Base-by-base conservation (phyloP, 352 stramenopile genomes). In the Globisporangium parvum region DNA sequence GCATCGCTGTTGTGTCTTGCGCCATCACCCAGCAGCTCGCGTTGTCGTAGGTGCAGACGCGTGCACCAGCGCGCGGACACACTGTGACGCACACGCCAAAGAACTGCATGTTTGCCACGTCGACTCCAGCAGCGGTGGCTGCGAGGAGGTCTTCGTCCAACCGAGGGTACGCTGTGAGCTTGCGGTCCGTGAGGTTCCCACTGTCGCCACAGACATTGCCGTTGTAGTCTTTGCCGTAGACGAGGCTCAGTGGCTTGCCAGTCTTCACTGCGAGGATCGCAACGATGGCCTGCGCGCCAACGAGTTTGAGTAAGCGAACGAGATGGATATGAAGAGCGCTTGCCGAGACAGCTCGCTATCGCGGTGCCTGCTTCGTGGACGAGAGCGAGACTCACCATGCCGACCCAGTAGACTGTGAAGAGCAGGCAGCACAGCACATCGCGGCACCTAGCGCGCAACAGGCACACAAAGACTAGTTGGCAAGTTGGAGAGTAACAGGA, bases 401-500 rank as follows among this genome's bases (percentile, higher is more conserved):
- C 81, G 26, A 92, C 44, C 85, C 85, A 94, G 66, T 90, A 94
- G 39, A 90, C 74, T n/a, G 91, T 42, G 57, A 96, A 96, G 21
- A 93, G 55, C 11, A 91, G 53, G 24, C 83, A 87, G 64, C 85
- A 96, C 6, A 93, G 56, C 10, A 83, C 70, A 53, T 96, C 87
- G 39, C 83, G 83, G 47, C 83, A 93, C 55, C 83, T 92, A 44
- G 26, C 6, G 26, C 26, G 26, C 26, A 31, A 6, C 26, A 12
- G 21, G 4, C 39, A 11, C 18, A 33, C 4, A 4, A 40, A 47
- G 33, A 28, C 39, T 40, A 17, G 28, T 23, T 8, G 14, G 10
- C 1, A 17, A 40, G 2, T 21, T 37, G 51, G 4, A 9, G 26
- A 57, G n/a, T n/a, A n/a, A n/a, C n/a, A n/a, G 1, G 28, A 42